Conservation (phyloP, 257 asterid species). For the Nicotiana otophora region DNA sequence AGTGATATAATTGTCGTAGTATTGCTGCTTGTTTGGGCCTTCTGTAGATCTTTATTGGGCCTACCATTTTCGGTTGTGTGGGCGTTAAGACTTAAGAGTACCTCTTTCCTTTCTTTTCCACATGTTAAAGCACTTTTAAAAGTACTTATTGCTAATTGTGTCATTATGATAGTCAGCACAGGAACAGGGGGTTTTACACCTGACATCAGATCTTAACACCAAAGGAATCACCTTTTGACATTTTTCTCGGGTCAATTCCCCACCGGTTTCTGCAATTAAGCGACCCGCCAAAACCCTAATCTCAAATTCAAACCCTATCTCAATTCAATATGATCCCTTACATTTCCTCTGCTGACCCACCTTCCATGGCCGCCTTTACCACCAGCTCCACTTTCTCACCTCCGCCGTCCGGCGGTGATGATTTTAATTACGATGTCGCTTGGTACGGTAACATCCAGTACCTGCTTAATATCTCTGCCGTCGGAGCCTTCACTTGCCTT, state of each 20-base stretch:
- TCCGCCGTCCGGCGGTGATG: slow-evolving; percentile 44
- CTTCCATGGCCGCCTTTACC: slow-evolving; percentile 19
- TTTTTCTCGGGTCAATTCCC: background rate
- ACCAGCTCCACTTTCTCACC: slow-evolving; percentile 30
- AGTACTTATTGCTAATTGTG: background rate
- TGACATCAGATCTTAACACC: background rate
- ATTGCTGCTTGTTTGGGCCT: too few relatives aligned
- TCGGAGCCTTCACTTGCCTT: slow-evolving; percentile 87
- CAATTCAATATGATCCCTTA: slow-evolving; percentile 12
- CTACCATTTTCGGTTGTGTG: background rate
- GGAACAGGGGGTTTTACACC: background rate
- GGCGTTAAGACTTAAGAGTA: background rate
- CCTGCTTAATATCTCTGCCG: slow-evolving; percentile 78
- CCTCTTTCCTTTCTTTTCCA: background rate
- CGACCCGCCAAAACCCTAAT: slow-evolving; percentile 17
- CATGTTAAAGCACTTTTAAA: background rate
- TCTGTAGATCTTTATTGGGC: background rate
- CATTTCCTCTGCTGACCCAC: slow-evolving; percentile 27
- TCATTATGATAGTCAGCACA: background rate
- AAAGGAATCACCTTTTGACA: background rate
- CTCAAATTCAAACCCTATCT: background rate
- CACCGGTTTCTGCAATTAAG: background rate
- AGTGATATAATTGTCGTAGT: too few relatives aligned
- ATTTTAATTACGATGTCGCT: slow-evolving; percentile 43
- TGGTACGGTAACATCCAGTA: slow-evolving; percentile 97